Evolutionary conservation across 108 stramenopile genomes (phyloP).

Genomic region (Cyclotella choctawhatcheeana): DNA sequence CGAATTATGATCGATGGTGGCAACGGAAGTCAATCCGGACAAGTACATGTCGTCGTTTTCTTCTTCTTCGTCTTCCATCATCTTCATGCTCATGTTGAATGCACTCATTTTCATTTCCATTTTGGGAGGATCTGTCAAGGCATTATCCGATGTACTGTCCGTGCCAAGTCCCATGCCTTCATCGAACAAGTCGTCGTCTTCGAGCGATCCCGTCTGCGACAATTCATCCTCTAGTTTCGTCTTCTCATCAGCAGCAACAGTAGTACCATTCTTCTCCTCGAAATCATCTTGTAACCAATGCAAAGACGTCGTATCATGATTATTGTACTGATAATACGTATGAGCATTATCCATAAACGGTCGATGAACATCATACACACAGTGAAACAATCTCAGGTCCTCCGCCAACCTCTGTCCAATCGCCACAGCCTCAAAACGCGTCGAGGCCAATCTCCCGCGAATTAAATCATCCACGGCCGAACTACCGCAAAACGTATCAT

Average conservation of each 20-base stretch:
- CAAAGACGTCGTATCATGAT: background rate
- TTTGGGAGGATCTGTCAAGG: background rate
- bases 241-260: background rate
- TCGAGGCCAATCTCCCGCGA: slow-evolving; percentile 6
- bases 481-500: slow-evolving; percentile 14
- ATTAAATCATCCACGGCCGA: slow-evolving; percentile 13
- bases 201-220: background rate
- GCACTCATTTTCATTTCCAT: background rate
- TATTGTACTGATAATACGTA: slow-evolving; percentile 6
- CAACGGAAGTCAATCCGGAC: background rate
- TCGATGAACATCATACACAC: slow-evolving; percentile 1
- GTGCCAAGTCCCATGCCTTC: background rate
- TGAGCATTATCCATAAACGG: slow-evolving; percentile 15
- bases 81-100: slow-evolving; percentile 10
- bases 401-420: slow-evolving; percentile 20
- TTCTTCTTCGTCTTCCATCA: slow-evolving; percentile 2
- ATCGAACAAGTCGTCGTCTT: slow-evolving; percentile 3
- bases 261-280: background rate
- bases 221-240: slow-evolving; percentile 1
- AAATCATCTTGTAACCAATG: too few relatives aligned
- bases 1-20: slow-evolving; percentile 14
- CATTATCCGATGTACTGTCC: background rate
- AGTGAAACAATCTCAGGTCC: background rate
- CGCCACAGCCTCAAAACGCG: slow-evolving; percentile 20
- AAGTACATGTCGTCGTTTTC: background rate